A percentile compares a stretch with the other conserved stretches of the same genome.
Conservation (phyloP, 163 green algal genomes). For the Trebouxiophyceae sp. region DNA sequence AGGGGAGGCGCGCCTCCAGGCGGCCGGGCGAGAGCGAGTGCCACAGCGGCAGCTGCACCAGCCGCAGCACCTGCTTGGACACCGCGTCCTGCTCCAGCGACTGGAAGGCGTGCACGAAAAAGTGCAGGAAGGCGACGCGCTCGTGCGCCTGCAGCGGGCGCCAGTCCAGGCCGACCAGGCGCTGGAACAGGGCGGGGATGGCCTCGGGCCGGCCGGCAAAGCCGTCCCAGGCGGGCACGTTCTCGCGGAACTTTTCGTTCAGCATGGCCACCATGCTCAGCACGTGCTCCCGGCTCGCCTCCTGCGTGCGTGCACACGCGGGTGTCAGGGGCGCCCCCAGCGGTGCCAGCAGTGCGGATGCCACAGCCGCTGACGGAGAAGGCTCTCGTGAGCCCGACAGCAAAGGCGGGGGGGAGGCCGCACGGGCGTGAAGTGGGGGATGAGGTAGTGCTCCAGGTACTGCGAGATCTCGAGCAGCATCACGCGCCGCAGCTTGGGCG, state of each 20-base stretch:
- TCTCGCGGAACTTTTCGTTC: conserved; percentile 92
- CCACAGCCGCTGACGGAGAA: too few species aligned
- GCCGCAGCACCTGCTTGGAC: conserved; percentile 58
- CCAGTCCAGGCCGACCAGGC: conserved; percentile 1
- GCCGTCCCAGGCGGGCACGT: conserved; percentile 72
- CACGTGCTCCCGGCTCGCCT: conserved; percentile 32
- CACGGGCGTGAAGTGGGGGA: conserved; percentile 78
- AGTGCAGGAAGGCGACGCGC: conserved; percentile 69
- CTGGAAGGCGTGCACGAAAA: conserved; percentile 84
- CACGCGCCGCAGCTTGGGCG: conserved; percentile 49
- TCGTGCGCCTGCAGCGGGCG: conserved; percentile 45
- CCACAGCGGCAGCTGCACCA: conserved; percentile 90
- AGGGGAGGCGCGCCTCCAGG: conserved; percentile 39
- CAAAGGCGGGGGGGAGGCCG: too few species aligned
- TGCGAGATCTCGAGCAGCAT: conserved; percentile 90
- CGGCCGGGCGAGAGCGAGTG: conserved; percentile 65
- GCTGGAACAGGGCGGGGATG: conserved; percentile 36
- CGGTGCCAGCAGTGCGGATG: too few species aligned
- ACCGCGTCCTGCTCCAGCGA: conserved; percentile 87
- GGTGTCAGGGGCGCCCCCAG: too few species aligned
- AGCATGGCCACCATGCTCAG: conserved; percentile 69
- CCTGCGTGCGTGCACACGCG: too few species aligned
- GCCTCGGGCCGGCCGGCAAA: conserved; percentile 45
- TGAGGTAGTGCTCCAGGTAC: conserved; percentile 95
- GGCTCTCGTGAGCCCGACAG: too few species aligned